Base-by-base conservation (phyloP, 2,329 filamentous ascomycete genomes). In the Ophiostoma perfectum region DNA sequence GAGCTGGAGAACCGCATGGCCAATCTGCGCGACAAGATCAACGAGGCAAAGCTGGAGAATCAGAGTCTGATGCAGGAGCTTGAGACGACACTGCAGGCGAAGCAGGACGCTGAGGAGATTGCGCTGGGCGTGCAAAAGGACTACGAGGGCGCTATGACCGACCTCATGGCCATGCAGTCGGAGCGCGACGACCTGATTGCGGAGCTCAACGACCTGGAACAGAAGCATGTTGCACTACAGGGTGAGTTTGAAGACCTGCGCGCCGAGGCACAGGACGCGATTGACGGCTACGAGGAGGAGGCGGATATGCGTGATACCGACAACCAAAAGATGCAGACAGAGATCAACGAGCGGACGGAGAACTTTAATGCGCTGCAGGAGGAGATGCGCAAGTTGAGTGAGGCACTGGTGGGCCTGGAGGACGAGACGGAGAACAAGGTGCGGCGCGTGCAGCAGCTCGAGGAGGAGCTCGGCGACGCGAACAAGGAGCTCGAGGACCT, bases 371-470 rank as follows among this genome's bases (percentile, higher is more conserved):
- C 92, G n/a, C 80, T 99, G 67, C 94, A 98, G 75, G 88, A 90
- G 70, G 95, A 98, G 81, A 95, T 99, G 89, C 90, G 93, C 71
- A 90, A 89, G 73, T 90, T 97, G 78, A 96, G 91, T 74, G 92
- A 97, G 73, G 90, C 90, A 36, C 84, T 98, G 5, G 85, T 97
- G 44, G 85, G 91, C 62, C 84, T 99, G 0, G 95, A 98, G 76
- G 93, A 98, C 76, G 93, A 96, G 73, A 90, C 94, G 67, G 88
- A 91, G 72, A 87, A 86, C 74, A 95, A 93, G 77, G 78, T 90
- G 64, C 87, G 88, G 68, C 88, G 90, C 70, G 95, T 97, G 70
- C 86, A 93, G 75, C 87, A 90, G 71, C 87, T 97, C 6, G 91
- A 97, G 77, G 84, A 88, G 68, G 93, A 97, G 75, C 82, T 97